Base-by-base conservation (phyloP, 805 yeast species). In the Wickerhamiella lipophila region DNA sequence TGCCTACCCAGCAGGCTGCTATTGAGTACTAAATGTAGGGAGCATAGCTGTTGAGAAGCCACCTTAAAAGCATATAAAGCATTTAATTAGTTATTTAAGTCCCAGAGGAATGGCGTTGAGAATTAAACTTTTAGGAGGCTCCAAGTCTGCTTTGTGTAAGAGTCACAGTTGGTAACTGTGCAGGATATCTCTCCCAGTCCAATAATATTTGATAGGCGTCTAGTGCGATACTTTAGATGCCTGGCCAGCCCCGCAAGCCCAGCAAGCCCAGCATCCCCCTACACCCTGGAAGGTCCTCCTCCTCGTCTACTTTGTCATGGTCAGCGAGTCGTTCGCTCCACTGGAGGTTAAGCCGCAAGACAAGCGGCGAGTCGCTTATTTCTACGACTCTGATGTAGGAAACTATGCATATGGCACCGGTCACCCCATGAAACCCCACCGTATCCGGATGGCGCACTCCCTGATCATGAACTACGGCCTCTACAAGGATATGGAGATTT, bases 341-440 rank as follows among this genome's bases (percentile, higher is more conserved):
- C 66, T 79, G 50, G 70, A 70, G 50, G 78, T 78, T 50, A 71
- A 72, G 54, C 71, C 80, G 13, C 72, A 68, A 52, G 75, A 74
- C 47, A 74, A 73, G 64, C 70, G 71, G 55, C 64, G 83, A 38
- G 87, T 82, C 26, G 89, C 92, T 0, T 82, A 82, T 61, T 82
- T 82, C 64, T 81, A 81, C 60, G 89, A 81, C 64, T 71, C 95
- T 25, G 98, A 89, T 64, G 95, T 92, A 43, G 97, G 97, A 30
- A 92, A 92, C 68, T 89, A 89, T 67, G 95, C 96, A 41, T 92
- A 92, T 63, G 97, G 97, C 50, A 92, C 96, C 3, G 96, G 96
- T 25, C 98, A 92, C 66, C 96, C 96, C 36, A 92, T 92, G 98
- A 92, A 92, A 64, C 98, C 98, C 21, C 96, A 89, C 65, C 79